Conservation (phyloP, 2,329 filamentous ascomycete species). For the Aureobasidium namibiae region DNA sequence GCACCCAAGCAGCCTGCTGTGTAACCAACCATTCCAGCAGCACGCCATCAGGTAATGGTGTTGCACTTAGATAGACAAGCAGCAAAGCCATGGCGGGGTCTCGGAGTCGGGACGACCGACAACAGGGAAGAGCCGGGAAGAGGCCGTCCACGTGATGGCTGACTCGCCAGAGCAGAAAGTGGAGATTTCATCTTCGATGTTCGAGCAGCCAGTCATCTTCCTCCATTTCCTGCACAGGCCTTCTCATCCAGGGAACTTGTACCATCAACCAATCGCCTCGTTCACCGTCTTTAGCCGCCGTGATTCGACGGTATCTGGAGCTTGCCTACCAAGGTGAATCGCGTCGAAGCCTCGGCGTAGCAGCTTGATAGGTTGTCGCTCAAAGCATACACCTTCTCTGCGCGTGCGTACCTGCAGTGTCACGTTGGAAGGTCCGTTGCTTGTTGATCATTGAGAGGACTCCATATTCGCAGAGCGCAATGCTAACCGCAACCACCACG, state of each 20-base stretch:
- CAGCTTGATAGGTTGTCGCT: constrained; percentile 8
- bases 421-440: background rate
- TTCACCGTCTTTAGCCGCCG: constrained; percentile 8
- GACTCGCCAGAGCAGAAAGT: background rate
- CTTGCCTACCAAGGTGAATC: background rate
- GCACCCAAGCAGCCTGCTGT: background rate
- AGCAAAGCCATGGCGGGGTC: background rate
- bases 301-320: constrained; percentile 7
- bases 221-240: constrained; percentile 6
- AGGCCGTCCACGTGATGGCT: background rate
- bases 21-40: background rate
- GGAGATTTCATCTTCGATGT: constrained; percentile 1
- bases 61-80: background rate
- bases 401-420: constrained; percentile 13
- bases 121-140: background rate
- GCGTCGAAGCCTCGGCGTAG: constrained; percentile 10
- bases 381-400: constrained; percentile 3
- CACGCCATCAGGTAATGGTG: background rate
- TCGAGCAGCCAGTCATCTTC: constrained; percentile 8
- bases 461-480: background rate
- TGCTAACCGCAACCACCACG: background rate
- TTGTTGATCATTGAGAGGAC: background rate
- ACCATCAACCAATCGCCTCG: constrained; percentile 11
- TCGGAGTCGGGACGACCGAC: background rate
- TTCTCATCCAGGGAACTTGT: constrained; percentile 1